Evolutionary conservation across 345 rosid species (phyloP), one percentile per base, ranked within the genome.

Genomic region (Cochlearia excelsa): DNA sequence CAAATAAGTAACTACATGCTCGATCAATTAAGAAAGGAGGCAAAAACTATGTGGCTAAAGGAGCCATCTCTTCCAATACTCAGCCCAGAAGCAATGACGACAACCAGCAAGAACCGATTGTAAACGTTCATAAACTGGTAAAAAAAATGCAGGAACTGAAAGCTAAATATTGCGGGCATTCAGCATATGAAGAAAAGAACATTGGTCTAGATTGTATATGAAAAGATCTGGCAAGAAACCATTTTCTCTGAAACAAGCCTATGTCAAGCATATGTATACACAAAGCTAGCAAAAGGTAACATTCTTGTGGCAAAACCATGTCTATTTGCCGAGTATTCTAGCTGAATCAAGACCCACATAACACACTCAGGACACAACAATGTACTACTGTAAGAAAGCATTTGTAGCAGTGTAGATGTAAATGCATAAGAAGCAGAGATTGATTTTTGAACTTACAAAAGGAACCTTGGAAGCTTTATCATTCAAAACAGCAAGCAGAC

Each of bases 401-500:
- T 54, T 39, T 39, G 44, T n/a, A 26, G 23, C 6, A 28, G n/a
- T 23, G 45, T 7, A 4, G 33, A 16, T 23, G n/a, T 1, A 5
- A 59, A 10, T 10, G 30, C 44, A 47, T 5, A 49, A 37, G 6
- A 59, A 60, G 11, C 4, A 55, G 63, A 28, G 27, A 69, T 16
- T 16, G 39, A 4, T 33, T 43, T 26, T 1, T 5, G 40, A 4
- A 77, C 96, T 87, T 78, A 89, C 99, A 53, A 74, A 93, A 9
- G 97, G 97, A 69, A 79, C 75, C 51, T 57, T 85, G 1, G 99
- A 89, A 10, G 99, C 99, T 81, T 90, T 93, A 64, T 93, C 99
- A 51, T 90, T 87, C 79, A 85, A 81, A 72, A 77, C 86, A 59
- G 92, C 92, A 53, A 81, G 56, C 11, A 80, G 51, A 49, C 99